phyloP scores from a whole-genome alignment of 1,139 yeast species.

The Debaryomycetaceae sp. region DNA sequence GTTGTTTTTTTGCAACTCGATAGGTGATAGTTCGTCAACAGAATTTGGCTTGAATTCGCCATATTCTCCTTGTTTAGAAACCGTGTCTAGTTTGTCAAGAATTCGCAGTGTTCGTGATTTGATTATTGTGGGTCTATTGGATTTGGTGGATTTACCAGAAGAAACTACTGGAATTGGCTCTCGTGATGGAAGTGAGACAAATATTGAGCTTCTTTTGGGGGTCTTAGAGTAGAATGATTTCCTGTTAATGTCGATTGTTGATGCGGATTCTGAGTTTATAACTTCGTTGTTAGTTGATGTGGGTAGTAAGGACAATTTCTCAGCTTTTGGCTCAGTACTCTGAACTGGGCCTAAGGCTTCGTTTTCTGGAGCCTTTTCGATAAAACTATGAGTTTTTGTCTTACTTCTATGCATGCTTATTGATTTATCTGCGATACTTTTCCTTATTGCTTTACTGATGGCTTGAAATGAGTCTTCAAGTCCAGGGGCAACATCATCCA shows the following conservation, averaged over 20 bases:
- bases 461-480: conserved; percentile 30
- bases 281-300: neutral
- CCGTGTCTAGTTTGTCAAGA: conserved; percentile 16
- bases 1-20: neutral
- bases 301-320: neutral
- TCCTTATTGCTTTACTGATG: conserved; percentile 37
- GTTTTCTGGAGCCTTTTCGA: neutral
- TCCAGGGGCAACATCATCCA: conserved; percentile 4
- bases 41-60: neutral
- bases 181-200: conserved; percentile 38
- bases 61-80: conserved; percentile 10
- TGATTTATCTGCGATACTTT: conserved; percentile 36
- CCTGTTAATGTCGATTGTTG: neutral
- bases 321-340: neutral
- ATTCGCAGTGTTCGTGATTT: conserved; percentile 15
- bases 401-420: conserved; percentile 3
- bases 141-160: conserved; percentile 7
- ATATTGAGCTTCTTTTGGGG: conserved; percentile 33
- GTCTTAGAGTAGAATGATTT: conserved; percentile 14
- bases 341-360: neutral
- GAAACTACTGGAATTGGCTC: conserved; percentile 35
- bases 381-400: neutral
- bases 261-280: neutral
- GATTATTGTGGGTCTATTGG: conserved; percentile 5
- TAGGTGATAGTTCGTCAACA: neutral